These are phyloP conservation scores for Deakozyma indianensis DNA, from an alignment of 805 yeast genomes.

Conservation along the genomic window DNA sequence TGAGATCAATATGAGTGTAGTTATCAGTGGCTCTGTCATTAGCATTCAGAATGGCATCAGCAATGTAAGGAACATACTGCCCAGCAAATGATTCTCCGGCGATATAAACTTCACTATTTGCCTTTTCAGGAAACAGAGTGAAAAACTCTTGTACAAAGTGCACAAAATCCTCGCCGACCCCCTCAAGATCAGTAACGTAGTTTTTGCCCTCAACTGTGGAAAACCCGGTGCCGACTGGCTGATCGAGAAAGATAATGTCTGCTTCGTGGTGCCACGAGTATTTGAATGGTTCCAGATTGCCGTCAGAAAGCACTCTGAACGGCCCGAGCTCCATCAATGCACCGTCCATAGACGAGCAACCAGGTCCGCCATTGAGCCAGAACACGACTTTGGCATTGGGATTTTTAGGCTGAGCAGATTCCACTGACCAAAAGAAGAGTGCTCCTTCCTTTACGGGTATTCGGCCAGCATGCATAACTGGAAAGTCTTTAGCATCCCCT, in stretches of 20 bases:
- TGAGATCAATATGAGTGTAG: constrained; percentile 26
- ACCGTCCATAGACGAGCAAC: constrained; percentile 97
- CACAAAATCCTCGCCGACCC: constrained; percentile 50
- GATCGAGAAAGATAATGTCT: constrained; percentile 78
- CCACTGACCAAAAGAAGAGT: constrained; percentile 69
- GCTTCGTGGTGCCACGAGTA: constrained; percentile 80
- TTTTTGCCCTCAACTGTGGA: constrained; percentile 38
- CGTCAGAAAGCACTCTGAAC: constrained; percentile 38
- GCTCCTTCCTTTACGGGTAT: constrained; percentile 39
- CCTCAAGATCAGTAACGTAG: constrained; percentile 24
- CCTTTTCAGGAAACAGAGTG: constrained; percentile 59
- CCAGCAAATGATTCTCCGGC: constrained; percentile 98
- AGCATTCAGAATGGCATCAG: constrained; percentile 39
- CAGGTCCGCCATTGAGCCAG: constrained; percentile 98
- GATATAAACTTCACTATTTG: constrained; percentile 46
- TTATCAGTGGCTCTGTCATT: constrained; percentile 21
- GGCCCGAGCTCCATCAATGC: constrained; percentile 91
- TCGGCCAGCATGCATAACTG: constrained; percentile 42
- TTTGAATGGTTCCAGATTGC: constrained; percentile 33
- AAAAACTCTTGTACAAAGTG: constrained; percentile 54
- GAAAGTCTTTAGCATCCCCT: constrained; percentile 14
- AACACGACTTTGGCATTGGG: constrained; percentile 28
- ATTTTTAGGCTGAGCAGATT: constrained; percentile 15
- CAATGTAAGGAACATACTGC: constrained; percentile 85
- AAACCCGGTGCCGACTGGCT: constrained; percentile 91